Conservation (phyloP, 345 rosid species). For the Acer saccharum region DNA sequence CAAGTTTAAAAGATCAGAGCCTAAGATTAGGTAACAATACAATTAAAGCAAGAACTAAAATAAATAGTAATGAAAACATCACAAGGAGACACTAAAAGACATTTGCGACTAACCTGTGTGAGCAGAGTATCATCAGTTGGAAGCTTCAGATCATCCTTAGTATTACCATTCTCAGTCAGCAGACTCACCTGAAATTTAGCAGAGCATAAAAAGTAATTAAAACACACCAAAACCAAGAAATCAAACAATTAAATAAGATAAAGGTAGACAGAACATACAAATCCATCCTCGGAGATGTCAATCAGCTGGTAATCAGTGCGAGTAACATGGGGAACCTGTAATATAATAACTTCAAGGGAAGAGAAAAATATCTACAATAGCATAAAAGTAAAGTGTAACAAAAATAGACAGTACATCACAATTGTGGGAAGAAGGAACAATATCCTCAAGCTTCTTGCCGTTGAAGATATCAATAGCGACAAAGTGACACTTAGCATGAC, state of each 20-base stretch:
- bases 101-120: conserved; percentile 41
- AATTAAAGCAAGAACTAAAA: background rate
- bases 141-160: conserved; percentile 79
- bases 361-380: background rate
- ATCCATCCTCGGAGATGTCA: conserved; percentile 83
- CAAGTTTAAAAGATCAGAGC: background rate
- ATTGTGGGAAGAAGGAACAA: conserved; percentile 85
- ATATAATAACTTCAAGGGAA: background rate
- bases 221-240: background rate
- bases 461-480: conserved; percentile 84
- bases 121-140: conserved; percentile 72
- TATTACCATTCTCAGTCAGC: conserved; percentile 65
- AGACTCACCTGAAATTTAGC: conserved; percentile 56
- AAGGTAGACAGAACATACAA: conserved; percentile 41
- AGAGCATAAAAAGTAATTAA: background rate
- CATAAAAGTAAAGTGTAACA: background rate
- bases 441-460: conserved; percentile 83
- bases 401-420: conserved; percentile 52
- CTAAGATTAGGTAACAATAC: background rate
- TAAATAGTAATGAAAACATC: background rate
- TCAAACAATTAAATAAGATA: background rate
- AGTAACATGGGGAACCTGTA: conserved; percentile 70
- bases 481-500: conserved; percentile 90
- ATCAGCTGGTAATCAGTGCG: conserved; percentile 80
- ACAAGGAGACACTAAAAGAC: background rate